These are phyloP conservation scores for Mercurialis annua DNA, from an alignment of 345 rosid species.

Conservation along the genomic window DNA sequence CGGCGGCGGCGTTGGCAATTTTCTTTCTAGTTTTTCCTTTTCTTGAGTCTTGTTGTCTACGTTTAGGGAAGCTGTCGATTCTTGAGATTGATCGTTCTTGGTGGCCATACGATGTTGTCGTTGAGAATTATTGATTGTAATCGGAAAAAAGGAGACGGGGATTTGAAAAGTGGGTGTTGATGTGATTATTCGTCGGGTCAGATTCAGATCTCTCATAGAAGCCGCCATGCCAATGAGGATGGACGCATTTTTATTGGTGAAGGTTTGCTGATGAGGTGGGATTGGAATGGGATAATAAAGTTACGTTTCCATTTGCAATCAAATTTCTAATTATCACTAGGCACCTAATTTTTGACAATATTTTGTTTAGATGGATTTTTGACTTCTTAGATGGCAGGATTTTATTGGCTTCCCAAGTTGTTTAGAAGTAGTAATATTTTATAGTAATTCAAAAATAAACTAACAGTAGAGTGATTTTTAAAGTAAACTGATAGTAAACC, in stretches of 20 bases:
- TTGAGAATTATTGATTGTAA: background rate
- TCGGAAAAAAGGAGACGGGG: background rate
- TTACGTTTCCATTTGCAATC: background rate
- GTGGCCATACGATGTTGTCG: constrained; percentile 9
- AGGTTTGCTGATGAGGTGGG: background rate
- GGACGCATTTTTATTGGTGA: background rate
- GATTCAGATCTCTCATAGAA: constrained; percentile 11
- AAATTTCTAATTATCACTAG: no score
- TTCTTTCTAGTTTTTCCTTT: constrained; percentile 17
- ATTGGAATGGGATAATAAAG: background rate
- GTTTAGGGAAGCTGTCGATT: background rate
- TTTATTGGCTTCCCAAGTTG: no score
- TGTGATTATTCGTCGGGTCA: background rate
- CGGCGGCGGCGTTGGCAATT: constrained; percentile 34
- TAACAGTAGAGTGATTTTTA: no score
- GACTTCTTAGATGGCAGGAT: no score
- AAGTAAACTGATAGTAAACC: no score
- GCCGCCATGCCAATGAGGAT: background rate
- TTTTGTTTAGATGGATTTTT: no score
- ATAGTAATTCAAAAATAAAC: no score
- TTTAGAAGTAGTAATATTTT: no score
- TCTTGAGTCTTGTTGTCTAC: constrained; percentile 3
- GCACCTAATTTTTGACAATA: no score
- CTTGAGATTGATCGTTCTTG: background rate
- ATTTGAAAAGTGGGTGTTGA: background rate